A percentile compares a stretch with the other conserved stretches of the same genome.
Evolutionary conservation across 768 basidiomycete species (phyloP).

Genomic region (Nevesoporus exiguus): DNA sequence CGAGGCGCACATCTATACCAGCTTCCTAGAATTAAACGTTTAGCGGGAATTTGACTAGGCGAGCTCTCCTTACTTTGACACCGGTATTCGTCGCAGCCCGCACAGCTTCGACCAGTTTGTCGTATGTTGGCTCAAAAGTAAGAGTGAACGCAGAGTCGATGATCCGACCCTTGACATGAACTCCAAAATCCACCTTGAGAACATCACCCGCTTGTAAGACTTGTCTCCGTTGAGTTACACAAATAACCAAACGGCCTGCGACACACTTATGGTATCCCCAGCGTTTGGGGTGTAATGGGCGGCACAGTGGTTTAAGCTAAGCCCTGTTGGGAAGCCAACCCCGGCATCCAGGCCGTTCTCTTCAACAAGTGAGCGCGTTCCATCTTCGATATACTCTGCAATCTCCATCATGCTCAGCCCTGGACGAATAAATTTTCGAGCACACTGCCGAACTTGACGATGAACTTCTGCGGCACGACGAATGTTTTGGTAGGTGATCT

Average conservation of each 20-base stretch:
- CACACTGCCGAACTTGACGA: conserved; percentile 82
- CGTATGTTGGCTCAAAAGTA: conserved; percentile 84
- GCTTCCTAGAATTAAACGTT: conserved; percentile 61
- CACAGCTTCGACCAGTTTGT: conserved; percentile 85
- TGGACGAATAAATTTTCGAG: conserved; percentile 79
- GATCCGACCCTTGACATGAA: conserved; percentile 96
- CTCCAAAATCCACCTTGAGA: conserved; percentile 95
- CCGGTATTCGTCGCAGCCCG: conserved; percentile 94
- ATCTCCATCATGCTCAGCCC: conserved; percentile 96
- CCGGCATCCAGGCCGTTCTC: conserved; percentile 83
- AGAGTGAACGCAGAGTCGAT: conserved; percentile 95
- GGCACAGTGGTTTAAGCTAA: conserved; percentile 91
- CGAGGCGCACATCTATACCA: conserved; percentile 92
- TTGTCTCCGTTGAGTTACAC: conserved; percentile 31
- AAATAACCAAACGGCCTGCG: background rate
- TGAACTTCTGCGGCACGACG: conserved; percentile 95
- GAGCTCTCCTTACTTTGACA: conserved; percentile 55
- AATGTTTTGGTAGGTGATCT: conserved; percentile 84
- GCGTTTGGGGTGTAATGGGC: conserved; percentile 97
- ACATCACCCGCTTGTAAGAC: conserved; percentile 84
- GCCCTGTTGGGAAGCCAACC: conserved; percentile 94
- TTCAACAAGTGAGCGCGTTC: conserved; percentile 87
- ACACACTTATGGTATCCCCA: conserved; percentile 77
- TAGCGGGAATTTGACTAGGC: background rate
- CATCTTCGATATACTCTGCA: conserved; percentile 89